Evolutionary conservation across 2,329 filamentous ascomycete species (phyloP).

Genomic region (Colletotrichum musicola): DNA sequence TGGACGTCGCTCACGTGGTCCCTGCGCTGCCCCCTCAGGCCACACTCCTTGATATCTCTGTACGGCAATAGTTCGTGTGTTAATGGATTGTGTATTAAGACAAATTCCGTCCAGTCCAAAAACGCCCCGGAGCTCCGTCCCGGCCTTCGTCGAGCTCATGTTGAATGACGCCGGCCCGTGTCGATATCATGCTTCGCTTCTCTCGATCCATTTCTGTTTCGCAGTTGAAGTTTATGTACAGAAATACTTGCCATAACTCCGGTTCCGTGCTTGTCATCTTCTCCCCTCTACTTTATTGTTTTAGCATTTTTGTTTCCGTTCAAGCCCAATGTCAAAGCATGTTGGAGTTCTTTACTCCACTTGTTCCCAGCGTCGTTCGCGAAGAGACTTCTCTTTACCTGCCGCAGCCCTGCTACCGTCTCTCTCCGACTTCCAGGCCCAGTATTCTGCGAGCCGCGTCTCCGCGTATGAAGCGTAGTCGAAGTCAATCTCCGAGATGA

Average conservation of each 20-base stretch:
- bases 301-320: not conserved
- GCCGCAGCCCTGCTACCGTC: slow-evolving; percentile 69
- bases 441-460: slow-evolving; percentile 88
- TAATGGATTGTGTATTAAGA: not conserved
- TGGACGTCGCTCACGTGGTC: no score
- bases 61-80: no score
- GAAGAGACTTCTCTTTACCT: slow-evolving; percentile 74
- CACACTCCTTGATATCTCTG: no score
- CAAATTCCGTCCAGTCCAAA: slow-evolving; percentile 13
- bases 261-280: not conserved
- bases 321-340: not conserved
- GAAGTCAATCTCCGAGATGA: slow-evolving; percentile 95
- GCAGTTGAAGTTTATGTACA: slow-evolving; percentile 41
- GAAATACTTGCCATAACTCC: slow-evolving; percentile 36
- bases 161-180: slow-evolving; percentile 48
- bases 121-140: slow-evolving; percentile 36
- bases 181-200: slow-evolving; percentile 39
- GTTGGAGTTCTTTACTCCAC: slow-evolving; percentile 44
- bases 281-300: slow-evolving; percentile 5
- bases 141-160: slow-evolving; percentile 48
- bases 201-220: slow-evolving; percentile 40
- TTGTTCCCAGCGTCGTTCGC: slow-evolving; percentile 85
- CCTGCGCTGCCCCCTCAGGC: no score
- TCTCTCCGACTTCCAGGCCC: slow-evolving; percentile 85
- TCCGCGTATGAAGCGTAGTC: slow-evolving; percentile 96